Evolutionary conservation across 345 rosid species (phyloP).

Genomic region (Eucalyptus leucophloia): DNA sequence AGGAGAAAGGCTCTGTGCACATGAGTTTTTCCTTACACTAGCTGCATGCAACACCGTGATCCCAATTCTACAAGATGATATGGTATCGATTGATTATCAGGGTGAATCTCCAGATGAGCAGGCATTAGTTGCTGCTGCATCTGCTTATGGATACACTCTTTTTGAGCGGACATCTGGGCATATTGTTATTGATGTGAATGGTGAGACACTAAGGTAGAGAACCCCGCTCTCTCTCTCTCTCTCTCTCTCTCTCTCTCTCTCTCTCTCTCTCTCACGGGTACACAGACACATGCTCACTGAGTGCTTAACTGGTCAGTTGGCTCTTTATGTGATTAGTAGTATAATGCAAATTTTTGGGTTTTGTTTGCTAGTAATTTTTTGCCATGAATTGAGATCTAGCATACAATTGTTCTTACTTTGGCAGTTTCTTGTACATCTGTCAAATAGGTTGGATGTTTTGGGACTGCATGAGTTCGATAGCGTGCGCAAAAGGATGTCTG

Average conservation of each 20-base stretch:
- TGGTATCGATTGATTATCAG: conserved; percentile 47
- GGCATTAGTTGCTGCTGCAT: conserved; percentile 73
- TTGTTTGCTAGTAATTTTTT: background rate
- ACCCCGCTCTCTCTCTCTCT: background rate
- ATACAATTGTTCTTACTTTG: background rate
- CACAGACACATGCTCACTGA: background rate
- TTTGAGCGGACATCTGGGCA: conserved; percentile 79
- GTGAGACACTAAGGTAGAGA: conserved; percentile 48
- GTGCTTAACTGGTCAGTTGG: background rate
- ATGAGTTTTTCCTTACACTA: conserved; percentile 55
- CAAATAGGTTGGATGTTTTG: conserved; percentile 55
- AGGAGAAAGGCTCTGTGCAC: conserved; percentile 44
- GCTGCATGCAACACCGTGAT: conserved; percentile 74
- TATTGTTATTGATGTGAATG: conserved; percentile 55
- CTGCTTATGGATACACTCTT: conserved; percentile 61
- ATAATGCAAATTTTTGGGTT: background rate
- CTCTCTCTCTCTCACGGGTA: background rate
- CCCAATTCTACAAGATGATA: conserved; percentile 31
- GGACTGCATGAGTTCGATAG: conserved; percentile 80
- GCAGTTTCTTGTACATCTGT: background rate
- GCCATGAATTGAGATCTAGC: background rate
- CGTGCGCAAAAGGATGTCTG: conserved; percentile 80
- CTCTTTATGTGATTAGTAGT: background rate
- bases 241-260: background rate
- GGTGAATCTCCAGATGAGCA: conserved; percentile 91